Base-by-base conservation (phyloP, 495 filamentous ascomycete genomes). In the Rostrohypoxylon terebratum region DNA sequence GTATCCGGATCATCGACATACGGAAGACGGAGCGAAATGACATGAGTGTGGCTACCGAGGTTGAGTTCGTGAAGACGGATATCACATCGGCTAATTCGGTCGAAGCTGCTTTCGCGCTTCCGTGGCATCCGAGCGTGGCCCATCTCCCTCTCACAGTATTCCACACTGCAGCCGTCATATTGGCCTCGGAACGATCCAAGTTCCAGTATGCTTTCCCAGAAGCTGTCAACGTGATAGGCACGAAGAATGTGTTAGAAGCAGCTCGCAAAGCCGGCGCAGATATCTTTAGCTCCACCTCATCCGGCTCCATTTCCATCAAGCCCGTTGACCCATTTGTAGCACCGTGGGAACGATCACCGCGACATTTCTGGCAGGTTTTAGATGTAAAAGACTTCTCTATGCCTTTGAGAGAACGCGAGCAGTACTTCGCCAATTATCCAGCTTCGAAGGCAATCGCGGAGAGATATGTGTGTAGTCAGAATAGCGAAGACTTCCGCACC, bases 241-340 rank as follows among this genome's bases (percentile, higher is more conserved):
- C 89, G 2, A 80, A 80, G 57, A 86, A 90, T 61, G 83, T 90
- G 23, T 76, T 92, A 9, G 79, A 83, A 10, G 84, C 84, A 5
- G 84, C 88, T 6, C 81, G 82, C 61, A 66, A 74, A 38, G 77
- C 77, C 31, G 85, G 84, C 3, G 86, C 85, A 16, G 81, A 85
- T 54, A 83, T 85, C 8, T 86, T 91, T 40, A 79, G 90, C 36
- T 88, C 86, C 65, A 90, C 89, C 1, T 88, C 87, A 0, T 88
- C 86, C 2, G 87, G 79, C 14, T 88, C 86, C 25, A 80, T 88
- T 65, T 75, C 75, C 48, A 79, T 90, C 16, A 82, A 80, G 20
- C 81, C 81, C 0, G 78, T 85, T 3, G 77, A 78, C 11, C 82
- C 85, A 59, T 89, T 84, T 82, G 74, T 86, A 16, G 58, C 80